Evolutionary conservation across 805 yeast genomes (phyloP), one percentile per base, ranked within the genome.

Genomic region (Teunomyces atbi): DNA sequence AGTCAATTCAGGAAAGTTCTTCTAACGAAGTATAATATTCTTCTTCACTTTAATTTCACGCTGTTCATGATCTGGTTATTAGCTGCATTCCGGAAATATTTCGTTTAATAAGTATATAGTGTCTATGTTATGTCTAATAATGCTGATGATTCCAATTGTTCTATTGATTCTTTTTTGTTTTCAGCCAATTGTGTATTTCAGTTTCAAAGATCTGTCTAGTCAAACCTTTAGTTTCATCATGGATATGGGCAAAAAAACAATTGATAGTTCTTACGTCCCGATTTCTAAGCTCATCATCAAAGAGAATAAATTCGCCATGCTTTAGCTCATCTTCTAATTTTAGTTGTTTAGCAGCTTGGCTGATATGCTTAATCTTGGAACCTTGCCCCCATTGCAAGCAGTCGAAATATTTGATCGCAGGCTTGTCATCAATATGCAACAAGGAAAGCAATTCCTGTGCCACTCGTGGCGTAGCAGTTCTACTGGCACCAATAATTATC

Each of bases 241-340:
- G 69, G 6, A 89, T 78, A 58, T 81, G 78, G 12, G 81, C 79
- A 62, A 89, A 89, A 44, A 78, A 76, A 21, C 88, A 89, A 3
- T 90, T 90, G 12, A 86, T 73, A 19, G 63, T 56, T 56, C 80
- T 84, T 3, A 89, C 96, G 54, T 89, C 96, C 50, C 67, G 75
- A 58, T 89, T 89, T 52, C 96, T 73, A 45, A 66, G 57, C 62
- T 89, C 96, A 61, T 89, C 96, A 59, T 89, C 96, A 57, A 81
- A 89, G 46, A 86, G 56, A 15, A 79, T 69, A 41, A 71, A 62
- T 19, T 59, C 54, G 1, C 74, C 73, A 6, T 54, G 44, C 15
- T 48, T 44, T 68, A 87, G 74, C 33, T 83, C 83, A 4, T 64
- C 52, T 19, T 70, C 70, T 7, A 80, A 64, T 11, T 74, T 73